Conservation (phyloP, 1,284 basidiomycete genomes). For the Ceratobasidium theobromae region DNA sequence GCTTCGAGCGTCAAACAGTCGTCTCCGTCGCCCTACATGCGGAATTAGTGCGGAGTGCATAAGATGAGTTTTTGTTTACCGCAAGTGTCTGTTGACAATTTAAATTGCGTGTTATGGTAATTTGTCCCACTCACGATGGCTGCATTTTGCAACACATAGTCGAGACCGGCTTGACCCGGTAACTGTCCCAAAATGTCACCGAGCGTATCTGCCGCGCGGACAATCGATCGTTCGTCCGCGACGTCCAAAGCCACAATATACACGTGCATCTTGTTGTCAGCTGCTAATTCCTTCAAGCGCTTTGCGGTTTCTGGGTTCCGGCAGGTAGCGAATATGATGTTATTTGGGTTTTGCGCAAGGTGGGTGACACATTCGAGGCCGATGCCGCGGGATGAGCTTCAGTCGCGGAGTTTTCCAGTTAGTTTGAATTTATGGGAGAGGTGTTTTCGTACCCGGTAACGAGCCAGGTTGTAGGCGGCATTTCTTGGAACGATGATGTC, state of each 20-base stretch:
- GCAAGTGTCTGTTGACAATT: slow-evolving; percentile 6
- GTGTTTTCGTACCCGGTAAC: slow-evolving; percentile 15
- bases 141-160: slow-evolving; percentile 50
- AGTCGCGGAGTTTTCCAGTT: not conserved
- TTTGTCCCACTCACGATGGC: slow-evolving; percentile 45
- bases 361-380: slow-evolving; percentile 48
- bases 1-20: slow-evolving; percentile 17
- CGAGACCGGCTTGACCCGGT: slow-evolving; percentile 40
- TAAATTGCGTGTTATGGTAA: too few species aligned
- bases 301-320: slow-evolving; percentile 43
- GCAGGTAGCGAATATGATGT: slow-evolving; percentile 48
- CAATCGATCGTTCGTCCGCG: slow-evolving; percentile 41
- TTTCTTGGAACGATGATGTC: not conserved
- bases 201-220: slow-evolving; percentile 39
- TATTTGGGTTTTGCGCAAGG: slow-evolving; percentile 42
- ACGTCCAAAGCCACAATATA: slow-evolving; percentile 46
- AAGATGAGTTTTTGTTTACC: slow-evolving; percentile 38
- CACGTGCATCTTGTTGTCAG: slow-evolving; percentile 39
- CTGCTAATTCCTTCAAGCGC: slow-evolving; percentile 40
- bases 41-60: not conserved
- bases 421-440: not conserved
- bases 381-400: slow-evolving; percentile 45
- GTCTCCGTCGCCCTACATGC: slow-evolving; percentile 9
- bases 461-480: slow-evolving; percentile 24
- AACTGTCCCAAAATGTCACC: slow-evolving; percentile 35